A percentile compares a stretch with the other conserved stretches of the same genome.
Conservation (phyloP, 2,329 filamentous ascomycete genomes). For the Exophiala sideris region DNA sequence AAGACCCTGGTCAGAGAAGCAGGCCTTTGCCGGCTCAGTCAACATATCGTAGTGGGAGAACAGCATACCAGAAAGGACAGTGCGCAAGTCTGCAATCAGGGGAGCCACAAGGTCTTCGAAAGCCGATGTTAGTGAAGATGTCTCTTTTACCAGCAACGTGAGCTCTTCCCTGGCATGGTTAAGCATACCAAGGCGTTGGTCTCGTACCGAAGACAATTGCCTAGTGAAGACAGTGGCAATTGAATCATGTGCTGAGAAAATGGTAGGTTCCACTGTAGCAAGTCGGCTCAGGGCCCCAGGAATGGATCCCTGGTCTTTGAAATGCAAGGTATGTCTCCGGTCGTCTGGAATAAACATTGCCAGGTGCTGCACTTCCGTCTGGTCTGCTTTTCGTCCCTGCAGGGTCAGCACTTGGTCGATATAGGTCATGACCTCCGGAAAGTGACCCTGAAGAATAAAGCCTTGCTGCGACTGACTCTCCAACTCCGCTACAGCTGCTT, state of each 20-base stretch:
- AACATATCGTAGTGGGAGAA: constrained; percentile 13
- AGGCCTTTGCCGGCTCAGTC: constrained; percentile 8
- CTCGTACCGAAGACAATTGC: constrained; percentile 11
- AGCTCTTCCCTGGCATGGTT: constrained; percentile 25
- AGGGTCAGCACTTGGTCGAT: constrained; percentile 8
- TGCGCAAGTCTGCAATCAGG: constrained; percentile 2
- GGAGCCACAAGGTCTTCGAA: constrained; percentile 1
- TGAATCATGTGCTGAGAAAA: constrained; percentile 1
- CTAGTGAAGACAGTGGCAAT: constrained; percentile 3
- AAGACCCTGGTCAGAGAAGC: neutral
- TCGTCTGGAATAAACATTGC: constrained; percentile 13
- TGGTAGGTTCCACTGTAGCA: constrained; percentile 6
- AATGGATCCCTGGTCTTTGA: neutral
- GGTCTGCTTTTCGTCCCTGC: neutral
- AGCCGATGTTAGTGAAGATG: constrained; percentile 2
- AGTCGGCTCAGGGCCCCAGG: constrained; percentile 10
- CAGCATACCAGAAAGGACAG: constrained; percentile 14
- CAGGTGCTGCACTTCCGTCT: constrained; percentile 2
- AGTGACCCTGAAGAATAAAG: constrained; percentile 12
- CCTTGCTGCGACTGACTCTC: constrained; percentile 12
- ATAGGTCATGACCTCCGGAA: constrained; percentile 10
- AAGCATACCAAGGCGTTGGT: constrained; percentile 21
- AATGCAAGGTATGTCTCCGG: neutral
- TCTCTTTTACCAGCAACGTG: constrained; percentile 6
- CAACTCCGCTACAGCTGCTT: constrained; percentile 11